These are phyloP conservation scores for Claviceps paspali DNA, from an alignment of 2,329 filamentous ascomycete genomes.

Conservation along the genomic window DNA sequence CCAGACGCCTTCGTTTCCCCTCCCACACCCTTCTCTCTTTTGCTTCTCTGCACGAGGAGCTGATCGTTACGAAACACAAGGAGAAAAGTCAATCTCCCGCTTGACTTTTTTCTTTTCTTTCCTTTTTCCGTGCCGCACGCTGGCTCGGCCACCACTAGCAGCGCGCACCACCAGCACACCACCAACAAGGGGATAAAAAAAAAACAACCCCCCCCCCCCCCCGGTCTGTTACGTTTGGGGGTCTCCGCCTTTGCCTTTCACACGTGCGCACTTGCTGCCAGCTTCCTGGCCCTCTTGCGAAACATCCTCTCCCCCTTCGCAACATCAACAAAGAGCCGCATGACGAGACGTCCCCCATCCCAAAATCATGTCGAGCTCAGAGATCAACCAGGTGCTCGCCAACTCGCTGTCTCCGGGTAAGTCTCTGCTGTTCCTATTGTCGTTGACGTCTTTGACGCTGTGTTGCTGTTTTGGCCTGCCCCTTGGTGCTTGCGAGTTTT, in stretches of 20 bases:
- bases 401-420: slow-evolving; percentile 91
- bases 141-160: background rate
- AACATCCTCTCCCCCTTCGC: slow-evolving; percentile 1
- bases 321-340: slow-evolving; percentile 18
- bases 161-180: background rate
- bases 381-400: slow-evolving; percentile 95
- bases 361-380: slow-evolving; percentile 55
- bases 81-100: no score
- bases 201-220: slow-evolving; percentile 3
- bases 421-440: slow-evolving; percentile 18
- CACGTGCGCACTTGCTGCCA: slow-evolving; percentile 5
- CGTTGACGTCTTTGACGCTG: slow-evolving; percentile 6
- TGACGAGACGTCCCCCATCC: slow-evolving; percentile 20
- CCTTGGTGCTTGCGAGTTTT: no score
- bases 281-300: slow-evolving; percentile 4
- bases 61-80: no score
- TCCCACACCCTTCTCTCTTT: background rate
- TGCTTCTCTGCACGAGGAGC: no score
- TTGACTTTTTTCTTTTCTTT: background rate
- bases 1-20: no score
- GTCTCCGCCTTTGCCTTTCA: slow-evolving; percentile 8
- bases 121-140: no score
- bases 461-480: no score
- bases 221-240: slow-evolving; percentile 3
- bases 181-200: slow-evolving; percentile 3